phyloP scores from a whole-genome alignment of 2,329 filamentous ascomycete species.

The Ophiocordyceps unilateralis region DNA sequence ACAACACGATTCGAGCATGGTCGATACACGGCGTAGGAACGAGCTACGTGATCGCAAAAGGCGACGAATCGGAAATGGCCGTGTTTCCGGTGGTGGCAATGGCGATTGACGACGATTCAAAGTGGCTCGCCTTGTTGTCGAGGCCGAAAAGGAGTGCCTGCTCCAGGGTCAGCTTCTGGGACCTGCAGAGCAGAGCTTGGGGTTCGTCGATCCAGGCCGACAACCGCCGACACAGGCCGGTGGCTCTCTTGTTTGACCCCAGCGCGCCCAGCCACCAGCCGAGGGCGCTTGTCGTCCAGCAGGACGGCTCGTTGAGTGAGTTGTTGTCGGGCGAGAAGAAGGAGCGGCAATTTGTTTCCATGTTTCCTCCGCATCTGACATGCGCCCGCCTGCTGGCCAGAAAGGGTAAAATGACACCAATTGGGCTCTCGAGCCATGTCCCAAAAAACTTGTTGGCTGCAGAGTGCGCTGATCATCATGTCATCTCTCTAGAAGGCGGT shows the following conservation, averaged over 20 bases:
- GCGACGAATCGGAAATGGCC: constrained; percentile 22
- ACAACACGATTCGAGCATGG: constrained; percentile 52
- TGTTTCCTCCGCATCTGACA: constrained; percentile 35
- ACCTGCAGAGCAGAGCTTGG: constrained; percentile 38
- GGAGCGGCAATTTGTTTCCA: constrained; percentile 19
- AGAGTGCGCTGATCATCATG: constrained; percentile 2
- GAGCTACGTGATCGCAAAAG: constrained; percentile 23
- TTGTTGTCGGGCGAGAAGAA: constrained; percentile 25
- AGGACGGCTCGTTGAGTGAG: constrained; percentile 46
- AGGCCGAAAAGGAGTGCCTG: constrained; percentile 17
- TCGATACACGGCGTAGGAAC: constrained; percentile 29
- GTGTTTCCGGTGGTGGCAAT: constrained; percentile 44
- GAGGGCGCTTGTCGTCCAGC: constrained; percentile 42
- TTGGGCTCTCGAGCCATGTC: not conserved
- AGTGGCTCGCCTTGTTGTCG: constrained; percentile 50
- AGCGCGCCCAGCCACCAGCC: constrained; percentile 18
- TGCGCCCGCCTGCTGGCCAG: constrained; percentile 29
- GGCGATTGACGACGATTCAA: constrained; percentile 45
- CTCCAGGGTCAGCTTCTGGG: constrained; percentile 40
- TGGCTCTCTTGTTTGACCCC: constrained; percentile 46
- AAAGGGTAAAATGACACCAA: constrained; percentile 18
- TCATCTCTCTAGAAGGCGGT: constrained; percentile 1
- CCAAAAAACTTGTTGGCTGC: not conserved
- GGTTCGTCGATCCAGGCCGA: constrained; percentile 36
- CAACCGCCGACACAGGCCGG: constrained; percentile 32